Evolutionary conservation across 108 stramenopile species (phyloP), one percentile per base, ranked within the genome.

Genomic region (Mayamaea pseudoterrestris): DNA sequence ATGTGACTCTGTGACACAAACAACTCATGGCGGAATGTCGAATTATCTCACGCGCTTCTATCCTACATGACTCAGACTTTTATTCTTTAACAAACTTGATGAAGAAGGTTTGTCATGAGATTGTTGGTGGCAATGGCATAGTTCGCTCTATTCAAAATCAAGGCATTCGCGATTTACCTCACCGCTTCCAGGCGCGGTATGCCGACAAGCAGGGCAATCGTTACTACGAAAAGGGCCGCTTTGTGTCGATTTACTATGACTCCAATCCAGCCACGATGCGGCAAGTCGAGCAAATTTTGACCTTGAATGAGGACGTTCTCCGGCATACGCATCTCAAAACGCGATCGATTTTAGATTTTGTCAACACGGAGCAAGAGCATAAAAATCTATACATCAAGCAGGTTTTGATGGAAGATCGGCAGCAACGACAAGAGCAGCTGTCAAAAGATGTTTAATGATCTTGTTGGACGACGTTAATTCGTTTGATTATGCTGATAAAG

Each of bases 141-240:
- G 84, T 91, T 2, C 82, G 90, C 2, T 61, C 65, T 40, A 76
- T 91, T 53, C 78, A 78, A 60, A 91, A 91, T 52, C 84, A 86
- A 53, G 90, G 90, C 5, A 63, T 91, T 40, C 74, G 90, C 6
- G 73, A 79, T 41, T 66, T 91, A 3, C 90, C 90, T 21, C 80
- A 84, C 56, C 63, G 84, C 5, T 84, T 87, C 57, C 73, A 81
- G 44, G 78, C 90, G 42, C 76, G 73, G 52, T 76, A 82, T 51
- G 56, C 84, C 9, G 90, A 91, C 46, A 51, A 56, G 22, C 64
- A 73, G 8, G 84, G 84, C 14, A 71, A 76, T 61, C 71, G 90
- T 13, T 87, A 84, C 57, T 86, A 74, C 49, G 67, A 84, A 50
- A 72, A 84, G 65, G 90, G 84, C 34, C 68, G 90, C 8, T 87